Conservation (phyloP, 257 asterid genomes). For the Plantago ovata region DNA sequence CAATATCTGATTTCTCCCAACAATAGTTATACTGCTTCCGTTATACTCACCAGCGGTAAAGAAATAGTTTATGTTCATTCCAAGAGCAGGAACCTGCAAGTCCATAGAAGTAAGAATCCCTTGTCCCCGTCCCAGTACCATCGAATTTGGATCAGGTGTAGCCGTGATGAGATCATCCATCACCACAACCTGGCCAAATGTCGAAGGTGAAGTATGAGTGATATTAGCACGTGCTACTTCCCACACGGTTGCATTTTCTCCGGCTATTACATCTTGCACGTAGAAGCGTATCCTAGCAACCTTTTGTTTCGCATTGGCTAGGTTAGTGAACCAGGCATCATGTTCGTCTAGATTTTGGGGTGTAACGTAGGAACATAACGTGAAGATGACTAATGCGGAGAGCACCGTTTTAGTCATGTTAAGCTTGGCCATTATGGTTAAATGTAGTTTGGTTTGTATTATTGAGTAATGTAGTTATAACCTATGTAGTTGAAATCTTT, state of each 20-base stretch:
- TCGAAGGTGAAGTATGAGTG: neutral
- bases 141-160: neutral
- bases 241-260: slow-evolving; percentile 8
- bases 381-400: too few relatives aligned
- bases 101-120: slow-evolving; percentile 8
- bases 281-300: slow-evolving; percentile 1
- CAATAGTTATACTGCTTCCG: neutral
- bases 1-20: slow-evolving; percentile 4
- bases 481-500: too few relatives aligned
- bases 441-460: too few relatives aligned
- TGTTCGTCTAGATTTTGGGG: too few relatives aligned
- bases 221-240: slow-evolving; percentile 3
- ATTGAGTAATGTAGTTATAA: too few relatives aligned
- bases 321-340: neutral
- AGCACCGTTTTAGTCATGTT: too few relatives aligned
- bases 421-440: too few relatives aligned
- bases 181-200: slow-evolving; percentile 12
- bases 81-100: neutral
- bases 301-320: neutral
- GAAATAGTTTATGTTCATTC: neutral
- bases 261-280: neutral
- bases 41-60: neutral
- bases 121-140: neutral
- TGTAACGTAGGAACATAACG: too few relatives aligned
- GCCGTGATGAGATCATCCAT: slow-evolving; percentile 4